Conservation (phyloP, 495 filamentous ascomycete genomes). For the Friedmanniomyces simplex region DNA sequence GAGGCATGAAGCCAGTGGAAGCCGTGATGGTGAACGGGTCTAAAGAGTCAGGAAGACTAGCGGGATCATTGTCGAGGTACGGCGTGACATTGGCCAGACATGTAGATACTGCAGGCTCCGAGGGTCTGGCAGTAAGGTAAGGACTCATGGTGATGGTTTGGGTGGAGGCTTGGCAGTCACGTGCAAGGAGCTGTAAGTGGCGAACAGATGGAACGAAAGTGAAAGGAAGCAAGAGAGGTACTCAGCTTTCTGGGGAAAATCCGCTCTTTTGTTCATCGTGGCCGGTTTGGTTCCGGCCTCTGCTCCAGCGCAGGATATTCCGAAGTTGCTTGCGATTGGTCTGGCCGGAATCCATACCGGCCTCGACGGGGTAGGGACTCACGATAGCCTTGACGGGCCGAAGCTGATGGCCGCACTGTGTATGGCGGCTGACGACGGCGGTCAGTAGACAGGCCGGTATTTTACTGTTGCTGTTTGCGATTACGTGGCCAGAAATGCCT, state of each 20-base stretch:
- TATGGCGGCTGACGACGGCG: background rate
- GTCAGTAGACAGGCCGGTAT: background rate
- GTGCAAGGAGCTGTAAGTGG: background rate
- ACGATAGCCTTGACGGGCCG: background rate
- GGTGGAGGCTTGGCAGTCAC: background rate
- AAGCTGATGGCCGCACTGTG: background rate
- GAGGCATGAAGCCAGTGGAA: constrained; percentile 66
- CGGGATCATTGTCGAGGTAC: constrained; percentile 10
- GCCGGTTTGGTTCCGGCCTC: constrained; percentile 13
- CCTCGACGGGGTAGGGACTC: background rate
- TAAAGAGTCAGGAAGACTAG: constrained; percentile 14
- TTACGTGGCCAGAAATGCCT: background rate
- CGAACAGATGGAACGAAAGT: background rate
- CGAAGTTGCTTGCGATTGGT: background rate
- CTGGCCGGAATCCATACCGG: constrained; percentile 18
- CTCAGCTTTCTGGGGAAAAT: background rate
- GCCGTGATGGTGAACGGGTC: constrained; percentile 81
- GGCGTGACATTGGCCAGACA: background rate
- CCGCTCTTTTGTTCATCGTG: background rate
- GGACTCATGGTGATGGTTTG: constrained; percentile 1
- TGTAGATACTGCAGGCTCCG: background rate
- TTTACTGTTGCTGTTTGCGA: background rate
- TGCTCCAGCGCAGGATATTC: background rate
- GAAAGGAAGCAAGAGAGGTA: background rate
- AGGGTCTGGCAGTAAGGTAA: background rate